Evolutionary conservation across 179 eudicot species (phyloP).

Genomic region (Drosera spatulata): DNA sequence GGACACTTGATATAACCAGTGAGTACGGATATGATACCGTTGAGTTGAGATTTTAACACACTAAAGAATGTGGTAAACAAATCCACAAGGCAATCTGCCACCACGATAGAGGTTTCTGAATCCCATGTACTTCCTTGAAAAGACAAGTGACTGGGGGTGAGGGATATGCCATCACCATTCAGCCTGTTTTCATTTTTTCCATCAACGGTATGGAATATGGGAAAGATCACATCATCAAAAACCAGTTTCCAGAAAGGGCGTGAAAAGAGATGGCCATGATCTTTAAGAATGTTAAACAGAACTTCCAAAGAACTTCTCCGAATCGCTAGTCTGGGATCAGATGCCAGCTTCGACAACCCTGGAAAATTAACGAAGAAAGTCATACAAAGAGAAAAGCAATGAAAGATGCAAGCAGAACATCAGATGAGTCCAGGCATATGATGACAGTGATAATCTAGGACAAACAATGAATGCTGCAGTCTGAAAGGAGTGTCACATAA

Average conservation of each 20-base stretch:
- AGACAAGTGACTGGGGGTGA: background rate
- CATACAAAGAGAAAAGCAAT: background rate
- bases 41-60: conserved; percentile 52
- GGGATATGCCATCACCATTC: conserved; percentile 22
- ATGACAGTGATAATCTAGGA: background rate
- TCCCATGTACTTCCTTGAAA: too few relatives aligned
- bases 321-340: conserved; percentile 86
- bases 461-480: too few relatives aligned
- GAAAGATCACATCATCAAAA: conserved; percentile 63
- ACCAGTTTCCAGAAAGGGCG: conserved; percentile 67
- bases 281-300: conserved; percentile 91
- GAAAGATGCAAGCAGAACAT: background rate
- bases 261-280: conserved; percentile 89
- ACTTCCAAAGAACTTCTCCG: conserved; percentile 90
- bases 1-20: conserved; percentile 50
- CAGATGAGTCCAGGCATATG: background rate
- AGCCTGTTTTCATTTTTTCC: conserved; percentile 18
- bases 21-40: conserved; percentile 48
- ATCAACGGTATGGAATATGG: conserved; percentile 46
- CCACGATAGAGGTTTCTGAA: too few relatives aligned
- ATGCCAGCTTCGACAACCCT: conserved; percentile 87
- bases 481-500: too few relatives aligned
- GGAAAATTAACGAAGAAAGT: conserved; percentile 2
- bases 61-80: conserved; percentile 53
- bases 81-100: conserved; percentile 29